Conservation (phyloP, 2,329 filamentous ascomycete genomes). For the Verticillium klebahnii region DNA sequence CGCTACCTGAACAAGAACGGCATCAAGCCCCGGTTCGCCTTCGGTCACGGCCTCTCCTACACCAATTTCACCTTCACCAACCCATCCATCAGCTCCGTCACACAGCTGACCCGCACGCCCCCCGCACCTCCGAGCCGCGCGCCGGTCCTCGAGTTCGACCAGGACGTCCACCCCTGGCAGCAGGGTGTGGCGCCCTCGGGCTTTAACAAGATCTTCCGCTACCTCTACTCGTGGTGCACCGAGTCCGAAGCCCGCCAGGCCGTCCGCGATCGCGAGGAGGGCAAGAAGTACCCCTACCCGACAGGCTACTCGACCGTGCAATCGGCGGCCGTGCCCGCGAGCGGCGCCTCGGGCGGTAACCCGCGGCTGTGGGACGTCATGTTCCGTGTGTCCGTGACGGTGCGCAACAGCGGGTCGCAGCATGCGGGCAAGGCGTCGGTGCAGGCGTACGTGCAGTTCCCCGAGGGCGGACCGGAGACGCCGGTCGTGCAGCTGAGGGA, state of each 20-base stretch:
- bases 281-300: slow-evolving; percentile 55
- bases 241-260: slow-evolving; percentile 33
- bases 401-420: slow-evolving; percentile 47
- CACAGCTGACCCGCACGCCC: slow-evolving; percentile 34
- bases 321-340: slow-evolving; percentile 47
- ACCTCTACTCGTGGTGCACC: slow-evolving; percentile 65
- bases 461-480: slow-evolving; percentile 48
- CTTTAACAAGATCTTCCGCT: slow-evolving; percentile 58
- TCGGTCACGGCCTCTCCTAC: slow-evolving; percentile 83
- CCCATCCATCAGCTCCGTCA: slow-evolving; percentile 40
- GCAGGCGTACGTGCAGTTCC: slow-evolving; percentile 42
- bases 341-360: slow-evolving; percentile 67
- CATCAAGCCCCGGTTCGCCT: slow-evolving; percentile 75
- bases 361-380: slow-evolving; percentile 55
- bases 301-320: slow-evolving; percentile 54
- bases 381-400: slow-evolving; percentile 37
- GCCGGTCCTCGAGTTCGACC: slow-evolving; percentile 41
- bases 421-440: slow-evolving; percentile 39
- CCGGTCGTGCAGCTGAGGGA: slow-evolving; percentile 64
- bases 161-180: slow-evolving; percentile 45
- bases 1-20: slow-evolving; percentile 76
- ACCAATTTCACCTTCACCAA: slow-evolving; percentile 63
- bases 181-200: slow-evolving; percentile 54
- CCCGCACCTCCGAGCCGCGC: slow-evolving; percentile 27
- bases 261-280: slow-evolving; percentile 25